These are phyloP conservation scores for Myxozyma kluyveri DNA, from an alignment of 805 yeast genomes.

Conservation along the genomic window DNA sequence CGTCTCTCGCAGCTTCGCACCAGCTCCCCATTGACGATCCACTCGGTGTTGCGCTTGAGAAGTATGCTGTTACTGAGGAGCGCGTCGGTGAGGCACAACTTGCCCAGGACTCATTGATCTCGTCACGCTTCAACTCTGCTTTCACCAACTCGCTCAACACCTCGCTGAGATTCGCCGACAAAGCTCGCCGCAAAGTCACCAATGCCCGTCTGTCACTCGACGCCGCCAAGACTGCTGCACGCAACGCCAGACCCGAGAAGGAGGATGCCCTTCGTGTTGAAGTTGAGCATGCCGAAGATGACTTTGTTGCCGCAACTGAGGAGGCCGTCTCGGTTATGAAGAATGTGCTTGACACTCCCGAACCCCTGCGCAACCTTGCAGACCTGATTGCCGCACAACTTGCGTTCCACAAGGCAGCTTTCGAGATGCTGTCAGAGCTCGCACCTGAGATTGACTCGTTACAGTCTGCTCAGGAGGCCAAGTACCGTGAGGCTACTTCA, in stretches of 20 bases:
- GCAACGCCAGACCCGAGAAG: slow-evolving; percentile 56
- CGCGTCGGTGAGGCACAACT: slow-evolving; percentile 79
- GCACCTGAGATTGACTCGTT: slow-evolving; percentile 62
- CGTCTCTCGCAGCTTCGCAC: slow-evolving; percentile 56
- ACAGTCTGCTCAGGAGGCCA: slow-evolving; percentile 51
- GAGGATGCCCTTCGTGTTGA: slow-evolving; percentile 71
- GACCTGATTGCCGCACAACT: slow-evolving; percentile 76
- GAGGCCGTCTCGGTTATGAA: slow-evolving; percentile 82
- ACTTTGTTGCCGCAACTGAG: slow-evolving; percentile 84
- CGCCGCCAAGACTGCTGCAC: slow-evolving; percentile 61
- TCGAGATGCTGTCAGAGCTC: slow-evolving; percentile 61
- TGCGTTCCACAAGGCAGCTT: slow-evolving; percentile 73
- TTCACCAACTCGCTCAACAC: slow-evolving; percentile 60
- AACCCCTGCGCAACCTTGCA: slow-evolving; percentile 62
- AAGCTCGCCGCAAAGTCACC: slow-evolving; percentile 70
- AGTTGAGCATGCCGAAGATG: slow-evolving; percentile 84
- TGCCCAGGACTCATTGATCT: slow-evolving; percentile 74
- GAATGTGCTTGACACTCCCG: slow-evolving; percentile 68
- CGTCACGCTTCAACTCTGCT: slow-evolving; percentile 64
- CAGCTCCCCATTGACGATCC: slow-evolving; percentile 47
- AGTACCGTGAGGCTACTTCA: slow-evolving; percentile 30
- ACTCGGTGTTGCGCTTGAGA: slow-evolving; percentile 60
- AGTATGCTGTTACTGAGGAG: slow-evolving; percentile 66
- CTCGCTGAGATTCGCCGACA: slow-evolving; percentile 59
- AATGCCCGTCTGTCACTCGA: slow-evolving; percentile 76